A percentile compares a stretch with the other conserved stretches of the same genome.
phyloP scores from a whole-genome alignment of 305 asterid species.

The Andrographis paniculata region DNA sequence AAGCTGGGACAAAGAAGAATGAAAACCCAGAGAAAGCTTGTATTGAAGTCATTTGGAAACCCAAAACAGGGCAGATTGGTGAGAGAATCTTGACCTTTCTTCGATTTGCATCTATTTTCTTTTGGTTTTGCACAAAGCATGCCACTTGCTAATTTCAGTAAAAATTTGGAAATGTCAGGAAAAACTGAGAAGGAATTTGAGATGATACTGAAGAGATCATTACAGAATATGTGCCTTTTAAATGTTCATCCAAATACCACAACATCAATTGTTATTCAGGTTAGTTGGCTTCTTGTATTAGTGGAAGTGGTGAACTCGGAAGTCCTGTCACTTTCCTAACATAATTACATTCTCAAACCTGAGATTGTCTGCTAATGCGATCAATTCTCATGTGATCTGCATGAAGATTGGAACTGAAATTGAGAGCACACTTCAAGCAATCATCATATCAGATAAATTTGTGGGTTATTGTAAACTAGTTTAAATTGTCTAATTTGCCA shows the following conservation, averaged over 20 bases:
- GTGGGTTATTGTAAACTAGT: too few relatives aligned
- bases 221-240: conserved; percentile 67
- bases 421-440: too few relatives aligned
- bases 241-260: conserved; percentile 81
- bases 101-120: not conserved
- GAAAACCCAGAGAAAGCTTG: conserved; percentile 93
- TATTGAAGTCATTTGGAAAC: conserved; percentile 88
- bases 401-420: not conserved
- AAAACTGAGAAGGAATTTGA: conserved; percentile 81
- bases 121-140: not conserved
- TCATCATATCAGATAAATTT: not conserved
- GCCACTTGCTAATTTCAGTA: conserved; percentile 10
- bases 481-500: too few relatives aligned
- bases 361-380: not conserved
- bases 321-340: not conserved
- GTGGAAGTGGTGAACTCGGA: not conserved
- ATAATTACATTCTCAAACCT: not conserved
- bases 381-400: not conserved
- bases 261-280: conserved; percentile 73
- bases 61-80: conserved; percentile 81
- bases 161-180: conserved; percentile 35
- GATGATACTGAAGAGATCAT: conserved; percentile 78
- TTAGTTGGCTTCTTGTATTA: conserved; percentile 20
- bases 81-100: conserved; percentile 12
- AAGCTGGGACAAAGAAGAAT: conserved; percentile 84